phyloP scores from a whole-genome alignment of 768 basidiomycete species.

The Phylloporus scabripes region DNA sequence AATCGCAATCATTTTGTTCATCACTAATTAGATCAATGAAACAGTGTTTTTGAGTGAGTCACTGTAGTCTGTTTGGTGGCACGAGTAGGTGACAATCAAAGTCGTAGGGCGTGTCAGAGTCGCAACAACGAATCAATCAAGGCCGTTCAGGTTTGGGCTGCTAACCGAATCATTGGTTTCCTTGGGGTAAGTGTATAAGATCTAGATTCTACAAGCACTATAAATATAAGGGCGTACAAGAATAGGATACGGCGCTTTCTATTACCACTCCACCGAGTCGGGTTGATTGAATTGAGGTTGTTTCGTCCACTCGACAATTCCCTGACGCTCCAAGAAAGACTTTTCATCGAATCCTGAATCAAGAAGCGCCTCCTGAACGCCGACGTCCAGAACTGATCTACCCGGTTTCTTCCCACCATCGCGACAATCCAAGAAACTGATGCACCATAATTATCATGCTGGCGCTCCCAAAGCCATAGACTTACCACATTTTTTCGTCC shows the following conservation, averaged over 20 bases:
- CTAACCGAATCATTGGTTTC: neutral
- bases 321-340: conserved; percentile 7
- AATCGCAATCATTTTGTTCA: neutral
- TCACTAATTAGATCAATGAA: neutral
- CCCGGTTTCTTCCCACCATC: conserved; percentile 27
- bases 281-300: neutral
- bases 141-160: neutral
- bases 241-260: too few relatives aligned
- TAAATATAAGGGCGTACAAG: neutral
- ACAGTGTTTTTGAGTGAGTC: neutral
- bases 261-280: conserved; percentile 8
- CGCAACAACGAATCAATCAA: too few relatives aligned
- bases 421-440: conserved; percentile 30
- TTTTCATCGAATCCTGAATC: conserved; percentile 13
- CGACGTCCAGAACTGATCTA: conserved; percentile 10
- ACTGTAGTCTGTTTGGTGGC: neutral
- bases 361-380: conserved; percentile 15
- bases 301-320: conserved; percentile 7
- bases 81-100: too few relatives aligned
- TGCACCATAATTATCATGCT: neutral
- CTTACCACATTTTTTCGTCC: conserved; percentile 35
- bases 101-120: too few relatives aligned
- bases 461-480: neutral
- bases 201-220: neutral
- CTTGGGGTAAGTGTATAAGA: neutral